A percentile compares a stretch with the other conserved stretches of the same genome.
phyloP scores from a whole-genome alignment of 352 stramenopile genomes.

The Phytophthora parvispora region DNA sequence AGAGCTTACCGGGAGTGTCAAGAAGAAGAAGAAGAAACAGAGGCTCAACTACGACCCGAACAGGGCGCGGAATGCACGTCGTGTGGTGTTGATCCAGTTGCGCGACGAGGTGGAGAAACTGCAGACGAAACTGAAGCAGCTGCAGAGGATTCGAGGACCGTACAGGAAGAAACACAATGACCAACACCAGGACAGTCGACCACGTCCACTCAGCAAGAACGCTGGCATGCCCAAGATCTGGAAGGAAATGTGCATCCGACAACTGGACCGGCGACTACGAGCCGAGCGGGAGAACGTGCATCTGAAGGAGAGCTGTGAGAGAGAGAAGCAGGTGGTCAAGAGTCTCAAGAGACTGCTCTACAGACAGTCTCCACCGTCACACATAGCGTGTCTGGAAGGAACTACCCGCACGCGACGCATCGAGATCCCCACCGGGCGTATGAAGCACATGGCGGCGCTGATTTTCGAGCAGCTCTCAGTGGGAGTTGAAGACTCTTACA shows the following conservation, averaged over 20 bases:
- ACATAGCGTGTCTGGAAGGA: constrained; percentile 4
- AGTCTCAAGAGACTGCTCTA: constrained; percentile 29
- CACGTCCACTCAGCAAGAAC: background rate
- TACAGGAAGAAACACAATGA: background rate
- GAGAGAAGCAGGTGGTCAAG: constrained; percentile 21
- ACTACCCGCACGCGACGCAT: constrained; percentile 18
- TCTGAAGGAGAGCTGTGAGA: constrained; percentile 24
- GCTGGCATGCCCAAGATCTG: constrained; percentile 5
- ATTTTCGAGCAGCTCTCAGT: constrained; percentile 40
- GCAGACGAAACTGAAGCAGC: constrained; percentile 17
- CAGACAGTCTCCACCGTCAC: background rate
- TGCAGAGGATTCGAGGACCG: constrained; percentile 10
- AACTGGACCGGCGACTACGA: constrained; percentile 21
- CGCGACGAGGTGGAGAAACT: constrained; percentile 17
- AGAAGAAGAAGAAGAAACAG: constrained; percentile 23
- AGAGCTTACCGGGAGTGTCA: background rate
- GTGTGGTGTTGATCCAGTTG: constrained; percentile 10
- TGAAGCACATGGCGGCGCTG: constrained; percentile 9
- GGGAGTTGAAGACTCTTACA: constrained; percentile 41
- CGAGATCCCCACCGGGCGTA: constrained; percentile 16
- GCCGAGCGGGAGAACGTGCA: constrained; percentile 30
- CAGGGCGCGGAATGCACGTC: constrained; percentile 33
- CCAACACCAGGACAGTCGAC: background rate
- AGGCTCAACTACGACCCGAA: constrained; percentile 37
- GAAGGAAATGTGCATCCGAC: constrained; percentile 19